Evolutionary conservation across 768 basidiomycete genomes (phyloP).

Genomic region (Auriscalpium orientale): DNA sequence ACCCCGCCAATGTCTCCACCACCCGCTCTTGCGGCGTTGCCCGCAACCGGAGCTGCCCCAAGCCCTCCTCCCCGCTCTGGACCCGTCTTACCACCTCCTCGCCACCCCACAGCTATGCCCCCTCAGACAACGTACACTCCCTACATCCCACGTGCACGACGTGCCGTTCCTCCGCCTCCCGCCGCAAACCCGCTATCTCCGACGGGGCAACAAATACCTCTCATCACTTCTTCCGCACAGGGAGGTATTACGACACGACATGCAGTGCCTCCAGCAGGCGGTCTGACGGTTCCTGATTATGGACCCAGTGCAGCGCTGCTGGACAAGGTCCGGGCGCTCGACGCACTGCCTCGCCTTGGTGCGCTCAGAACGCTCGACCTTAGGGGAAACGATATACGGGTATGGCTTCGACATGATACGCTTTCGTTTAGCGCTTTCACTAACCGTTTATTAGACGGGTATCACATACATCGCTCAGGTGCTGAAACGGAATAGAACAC

Average conservation of each 20-base stretch:
- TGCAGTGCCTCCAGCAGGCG: slow-evolving; percentile 17
- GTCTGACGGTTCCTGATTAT: slow-evolving; percentile 19
- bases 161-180: slow-evolving; percentile 25
- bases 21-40: slow-evolving; percentile 25
- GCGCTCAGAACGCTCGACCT: slow-evolving; percentile 85
- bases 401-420: slow-evolving; percentile 31
- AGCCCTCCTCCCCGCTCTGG: slow-evolving; percentile 27
- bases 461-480: slow-evolving; percentile 92
- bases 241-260: slow-evolving; percentile 46
- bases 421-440: neutral
- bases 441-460: slow-evolving; percentile 39
- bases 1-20: slow-evolving; percentile 23
- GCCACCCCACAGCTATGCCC: slow-evolving; percentile 37
- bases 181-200: slow-evolving; percentile 32
- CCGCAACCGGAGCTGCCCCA: slow-evolving; percentile 24
- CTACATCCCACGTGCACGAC: slow-evolving; percentile 64
- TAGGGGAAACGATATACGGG: slow-evolving; percentile 85
- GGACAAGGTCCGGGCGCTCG: slow-evolving; percentile 86
- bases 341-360: slow-evolving; percentile 79
- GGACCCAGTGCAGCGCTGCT: slow-evolving; percentile 72
- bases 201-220: slow-evolving; percentile 46
- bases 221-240: slow-evolving; percentile 53
- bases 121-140: slow-evolving; percentile 77
- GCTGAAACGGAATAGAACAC: slow-evolving; percentile 88
- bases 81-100: slow-evolving; percentile 40